phyloP scores from a whole-genome alignment of 2,329 filamentous ascomycete species.

The Microsporum canis region DNA sequence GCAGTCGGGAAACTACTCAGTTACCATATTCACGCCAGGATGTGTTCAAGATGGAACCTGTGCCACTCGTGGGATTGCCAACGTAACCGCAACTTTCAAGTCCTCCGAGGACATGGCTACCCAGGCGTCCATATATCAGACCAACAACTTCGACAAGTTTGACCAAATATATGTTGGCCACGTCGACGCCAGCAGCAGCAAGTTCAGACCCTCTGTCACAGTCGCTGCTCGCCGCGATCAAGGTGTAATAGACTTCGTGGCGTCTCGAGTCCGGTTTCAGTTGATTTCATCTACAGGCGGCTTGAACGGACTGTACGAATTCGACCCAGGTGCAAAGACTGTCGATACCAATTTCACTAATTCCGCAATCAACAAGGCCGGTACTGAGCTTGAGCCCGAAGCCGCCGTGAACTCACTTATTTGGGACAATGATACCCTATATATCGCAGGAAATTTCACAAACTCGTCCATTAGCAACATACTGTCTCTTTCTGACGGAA shows the following conservation, averaged over 20 bases:
- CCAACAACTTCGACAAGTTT: slow-evolving; percentile 94
- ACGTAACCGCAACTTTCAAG: slow-evolving; percentile 63
- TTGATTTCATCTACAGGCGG: slow-evolving; percentile 54
- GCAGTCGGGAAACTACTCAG: slow-evolving; percentile 81
- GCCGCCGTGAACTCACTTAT: slow-evolving; percentile 62
- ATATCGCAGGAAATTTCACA: slow-evolving; percentile 76
- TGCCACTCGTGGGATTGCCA: slow-evolving; percentile 62
- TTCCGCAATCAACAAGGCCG: slow-evolving; percentile 67
- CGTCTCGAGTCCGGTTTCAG: slow-evolving; percentile 72
- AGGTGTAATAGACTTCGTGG: slow-evolving; percentile 64
- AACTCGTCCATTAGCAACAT: slow-evolving; percentile 60
- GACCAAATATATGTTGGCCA: slow-evolving; percentile 81
- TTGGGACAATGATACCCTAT: slow-evolving; percentile 53
- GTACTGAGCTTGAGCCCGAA: slow-evolving; percentile 53
- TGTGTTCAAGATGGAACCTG: slow-evolving; percentile 74
- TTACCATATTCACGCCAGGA: slow-evolving; percentile 86
- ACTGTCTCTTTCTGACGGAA: slow-evolving; percentile 56
- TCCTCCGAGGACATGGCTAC: slow-evolving; percentile 39
- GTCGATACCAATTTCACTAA: slow-evolving; percentile 54
- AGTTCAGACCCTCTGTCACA: slow-evolving; percentile 71
- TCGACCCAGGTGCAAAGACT: slow-evolving; percentile 53
- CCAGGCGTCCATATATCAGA: slow-evolving; percentile 63
- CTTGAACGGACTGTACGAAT: slow-evolving; percentile 85
- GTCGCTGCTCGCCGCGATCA: slow-evolving; percentile 55
- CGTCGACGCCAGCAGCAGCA: slow-evolving; percentile 60